These are phyloP conservation scores for Nigrograna mackinnonii DNA, from an alignment of 2,329 filamentous ascomycete species.

Conservation along the genomic window DNA sequence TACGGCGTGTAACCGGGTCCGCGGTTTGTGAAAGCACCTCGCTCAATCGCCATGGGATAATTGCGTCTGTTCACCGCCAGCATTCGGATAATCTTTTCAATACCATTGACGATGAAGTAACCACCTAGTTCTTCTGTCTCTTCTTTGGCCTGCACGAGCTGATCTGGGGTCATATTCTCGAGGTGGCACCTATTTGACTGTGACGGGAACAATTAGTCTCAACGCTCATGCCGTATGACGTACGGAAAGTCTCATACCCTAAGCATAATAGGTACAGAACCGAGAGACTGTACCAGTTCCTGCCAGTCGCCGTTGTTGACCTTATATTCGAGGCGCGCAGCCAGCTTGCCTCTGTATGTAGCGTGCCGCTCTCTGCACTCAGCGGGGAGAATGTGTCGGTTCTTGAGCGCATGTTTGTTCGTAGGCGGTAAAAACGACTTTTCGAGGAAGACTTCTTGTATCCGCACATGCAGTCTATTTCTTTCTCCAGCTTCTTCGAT, in stretches of 20 bases:
- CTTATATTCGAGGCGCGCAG: conserved; percentile 79
- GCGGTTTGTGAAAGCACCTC: conserved; percentile 86
- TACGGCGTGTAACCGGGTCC: conserved; percentile 86
- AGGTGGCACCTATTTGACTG: conserved; percentile 91
- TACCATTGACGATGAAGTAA: conserved; percentile 97
- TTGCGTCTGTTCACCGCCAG: conserved; percentile 89
- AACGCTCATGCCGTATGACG: conserved; percentile 11
- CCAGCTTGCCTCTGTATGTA: conserved; percentile 86
- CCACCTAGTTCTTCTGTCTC: conserved; percentile 95
- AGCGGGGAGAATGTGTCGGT: conserved; percentile 84
- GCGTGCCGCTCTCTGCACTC: conserved; percentile 94
- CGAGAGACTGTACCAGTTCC: conserved; percentile 82
- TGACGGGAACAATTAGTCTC: conserved; percentile 27
- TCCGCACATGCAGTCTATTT: conserved; percentile 77
- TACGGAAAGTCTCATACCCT: conserved; percentile 60
- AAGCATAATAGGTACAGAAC: conserved; percentile 90
- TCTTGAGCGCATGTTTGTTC: conserved; percentile 80
- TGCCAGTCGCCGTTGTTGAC: conserved; percentile 86
- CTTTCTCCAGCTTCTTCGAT: conserved; percentile 62
- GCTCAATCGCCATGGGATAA: conserved; percentile 91
- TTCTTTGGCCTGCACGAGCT: conserved; percentile 85
- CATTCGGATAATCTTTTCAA: conserved; percentile 94
- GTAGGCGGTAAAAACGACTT: conserved; percentile 77
- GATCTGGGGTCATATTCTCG: conserved; percentile 78
- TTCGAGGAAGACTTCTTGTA: conserved; percentile 81